Percentiles rank a stretch among this genome's conserved stretches.
Conservation (phyloP, 768 basidiomycete genomes). For the Multifurca ochricompacta region DNA sequence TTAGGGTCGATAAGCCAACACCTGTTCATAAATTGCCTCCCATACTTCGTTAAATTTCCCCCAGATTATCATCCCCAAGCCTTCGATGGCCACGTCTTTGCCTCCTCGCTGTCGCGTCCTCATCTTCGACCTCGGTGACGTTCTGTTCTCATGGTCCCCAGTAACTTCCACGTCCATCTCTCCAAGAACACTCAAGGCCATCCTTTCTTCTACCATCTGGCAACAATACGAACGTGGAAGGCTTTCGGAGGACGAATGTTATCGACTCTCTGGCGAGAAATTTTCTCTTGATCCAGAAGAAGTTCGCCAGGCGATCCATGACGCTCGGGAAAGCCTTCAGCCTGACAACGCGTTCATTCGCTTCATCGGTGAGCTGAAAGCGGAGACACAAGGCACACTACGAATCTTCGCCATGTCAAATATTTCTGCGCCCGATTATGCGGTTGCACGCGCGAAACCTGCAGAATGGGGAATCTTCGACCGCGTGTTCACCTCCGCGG, state of each 20-base stretch:
- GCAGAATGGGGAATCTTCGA: slow-evolving; percentile 45
- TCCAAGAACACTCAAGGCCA: slow-evolving; percentile 32
- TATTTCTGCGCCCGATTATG: slow-evolving; percentile 47
- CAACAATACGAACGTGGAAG: slow-evolving; percentile 44
- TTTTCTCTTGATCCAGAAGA: slow-evolving; percentile 34
- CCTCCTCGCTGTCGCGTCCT: slow-evolving; percentile 25
- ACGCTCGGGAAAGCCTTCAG: slow-evolving; percentile 41
- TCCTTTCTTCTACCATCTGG: slow-evolving; percentile 42
- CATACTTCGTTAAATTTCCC: neutral
- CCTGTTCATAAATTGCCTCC: neutral
- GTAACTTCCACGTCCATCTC: slow-evolving; percentile 38
- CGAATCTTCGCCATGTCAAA: slow-evolving; percentile 52
- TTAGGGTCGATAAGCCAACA: neutral
- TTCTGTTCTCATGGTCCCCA: slow-evolving; percentile 46
- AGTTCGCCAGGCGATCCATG: slow-evolving; percentile 37
- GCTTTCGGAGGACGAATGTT: slow-evolving; percentile 39
- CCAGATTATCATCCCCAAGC: neutral
- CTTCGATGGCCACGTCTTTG: neutral
- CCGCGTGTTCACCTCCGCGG: slow-evolving; percentile 44
- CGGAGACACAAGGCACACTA: slow-evolving; percentile 29
- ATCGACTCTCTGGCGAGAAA: slow-evolving; percentile 33
- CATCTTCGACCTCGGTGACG: slow-evolving; percentile 50
- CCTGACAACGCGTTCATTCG: slow-evolving; percentile 38
- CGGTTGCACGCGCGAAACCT: slow-evolving; percentile 36
- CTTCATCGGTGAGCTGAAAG: slow-evolving; percentile 41